Base-by-base conservation (phyloP, 2,329 filamentous ascomycete genomes). In the Exophiala viscosa region DNA sequence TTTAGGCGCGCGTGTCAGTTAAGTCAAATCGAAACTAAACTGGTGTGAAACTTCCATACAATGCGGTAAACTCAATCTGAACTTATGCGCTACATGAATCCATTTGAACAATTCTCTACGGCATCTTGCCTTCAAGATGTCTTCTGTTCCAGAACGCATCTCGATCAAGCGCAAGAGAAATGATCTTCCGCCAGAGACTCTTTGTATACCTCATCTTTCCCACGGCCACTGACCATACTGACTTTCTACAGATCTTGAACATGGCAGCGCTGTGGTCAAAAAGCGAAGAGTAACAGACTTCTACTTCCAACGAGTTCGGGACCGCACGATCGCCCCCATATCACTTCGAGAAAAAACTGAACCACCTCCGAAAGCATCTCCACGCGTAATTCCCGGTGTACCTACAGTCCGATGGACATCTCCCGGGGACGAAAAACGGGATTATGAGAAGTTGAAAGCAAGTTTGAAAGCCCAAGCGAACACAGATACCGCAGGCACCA, bases 121-220 rank as follows among this genome's bases (percentile, higher is more conserved):
- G 5, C 23, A 28, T 28, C 8, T 7, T 28, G 23, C 20, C 14
- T 15, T 15, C n/a, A 33, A 48, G 15, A 78, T 78, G 74, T 51
- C 74, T 23, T 61, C 74, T 35, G 73, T 75, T 40, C 76, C 76
- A 36, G 75, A 78, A 48, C 71, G 75, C 36, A 76, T 79, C 45
- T 74, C 72, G 18, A 74, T 83, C 64, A 83, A 82, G 67, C 73
- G 80, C 50, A 77, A 79, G 59, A 75, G 79, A 50, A 74, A 76
- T 50, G 79, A 82, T 48, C 76, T 78, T 43, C 77, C 79, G 3
- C 74, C 80, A n/a, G 78, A 82, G 55, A 73, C 74, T 17, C 68
- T 81, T 45, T 76, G 75, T 78, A 73, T n/a, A 62, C 62, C 33
- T 42, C 50, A 20, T 9, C 38, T 32, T 32, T 20, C 33, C 43